A percentile compares a stretch with the other conserved stretches of the same genome.
These are phyloP conservation scores for Stephanodiscus minutulus DNA, from an alignment of 108 stramenopile genomes.

Conservation along the genomic window DNA sequence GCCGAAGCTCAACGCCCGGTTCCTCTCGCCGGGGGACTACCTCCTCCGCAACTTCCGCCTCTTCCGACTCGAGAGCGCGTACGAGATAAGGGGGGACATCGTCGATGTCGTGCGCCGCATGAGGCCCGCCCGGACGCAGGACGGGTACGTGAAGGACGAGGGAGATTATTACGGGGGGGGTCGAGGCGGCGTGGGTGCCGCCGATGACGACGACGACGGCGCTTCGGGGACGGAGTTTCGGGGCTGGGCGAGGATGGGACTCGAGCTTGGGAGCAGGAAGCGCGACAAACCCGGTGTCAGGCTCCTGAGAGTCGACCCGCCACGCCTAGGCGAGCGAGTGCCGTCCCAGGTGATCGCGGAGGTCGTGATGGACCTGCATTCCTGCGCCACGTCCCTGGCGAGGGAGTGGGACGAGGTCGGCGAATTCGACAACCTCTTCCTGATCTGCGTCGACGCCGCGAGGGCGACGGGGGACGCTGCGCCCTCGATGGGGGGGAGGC, in stretches of 20 bases:
- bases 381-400: slow-evolving; percentile 74
- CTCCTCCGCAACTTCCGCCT: slow-evolving; percentile 90
- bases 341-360: slow-evolving; percentile 83
- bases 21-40: slow-evolving; percentile 91
- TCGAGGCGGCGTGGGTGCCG: slow-evolving; percentile 21
- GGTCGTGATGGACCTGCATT: slow-evolving; percentile 78
- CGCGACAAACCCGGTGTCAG: slow-evolving; percentile 38
- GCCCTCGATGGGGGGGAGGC: slow-evolving; percentile 36
- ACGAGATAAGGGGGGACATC: slow-evolving; percentile 92
- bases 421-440: slow-evolving; percentile 92
- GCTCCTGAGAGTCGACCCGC: slow-evolving; percentile 80
- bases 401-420: slow-evolving; percentile 93
- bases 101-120: slow-evolving; percentile 84
- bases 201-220: slow-evolving; percentile 41
- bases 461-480: slow-evolving; percentile 63
- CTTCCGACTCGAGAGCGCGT: slow-evolving; percentile 88
- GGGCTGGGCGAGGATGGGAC: slow-evolving; percentile 87
- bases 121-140: slow-evolving; percentile 48
- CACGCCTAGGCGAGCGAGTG: slow-evolving; percentile 79
- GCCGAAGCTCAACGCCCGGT: slow-evolving; percentile 90
- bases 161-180: slow-evolving; percentile 46
- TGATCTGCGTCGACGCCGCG: slow-evolving; percentile 81
- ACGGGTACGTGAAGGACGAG: slow-evolving; percentile 42
- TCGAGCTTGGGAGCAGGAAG: slow-evolving; percentile 57
- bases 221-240: slow-evolving; percentile 63